Base-by-base conservation (phyloP, 179 eudicot species). In the Monotropa hypopitys region DNA sequence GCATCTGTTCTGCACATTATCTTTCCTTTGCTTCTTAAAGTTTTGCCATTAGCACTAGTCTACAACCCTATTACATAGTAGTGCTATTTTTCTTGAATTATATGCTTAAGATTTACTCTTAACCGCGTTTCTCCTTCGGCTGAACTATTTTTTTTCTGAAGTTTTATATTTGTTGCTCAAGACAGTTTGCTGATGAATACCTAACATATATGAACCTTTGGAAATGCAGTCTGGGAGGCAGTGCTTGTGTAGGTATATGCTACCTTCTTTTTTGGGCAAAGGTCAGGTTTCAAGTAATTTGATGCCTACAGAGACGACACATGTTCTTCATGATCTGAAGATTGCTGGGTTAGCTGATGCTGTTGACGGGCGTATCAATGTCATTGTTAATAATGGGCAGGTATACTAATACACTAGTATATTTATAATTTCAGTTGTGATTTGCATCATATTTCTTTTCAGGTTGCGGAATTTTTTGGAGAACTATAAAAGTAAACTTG, bases 311-410 rank as follows among this genome's bases (percentile, higher is more conserved):
- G 89, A 84, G 68, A 83, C 80, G 67, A 75, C 81, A 33, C 72
- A 83, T 62, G 40, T 54, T 76, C 32, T 81, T 42, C 70, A 78
- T 33, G 85, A 85, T 80, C 53, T 80, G 70, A 93, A 89, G 81
- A 87, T 93, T 79, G 79, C 90, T 76, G 96, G 95, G 72, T 85
- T 96, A 86, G 91, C 90, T 56, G 91, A 96, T 89, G 94, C 96
- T 79, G 94, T 91, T 80, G 90, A 94, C 32, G 88, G 89, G 57
- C 89, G 98, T 71, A 70, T 96, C 78, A 96, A 90, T 85, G 77
- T 91, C 13, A 77, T 78, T 76, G 72, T 93, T 75, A 89, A 85
- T 81, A 90, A 87, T 85, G 96, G 98, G 76, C 87, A 90, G 97
- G 99, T 96, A 85, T 63, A 54, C 20, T 42, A 15, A 23, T 51